Base-by-base conservation (phyloP, 805 yeast species). In the Saturnispora quitensis region DNA sequence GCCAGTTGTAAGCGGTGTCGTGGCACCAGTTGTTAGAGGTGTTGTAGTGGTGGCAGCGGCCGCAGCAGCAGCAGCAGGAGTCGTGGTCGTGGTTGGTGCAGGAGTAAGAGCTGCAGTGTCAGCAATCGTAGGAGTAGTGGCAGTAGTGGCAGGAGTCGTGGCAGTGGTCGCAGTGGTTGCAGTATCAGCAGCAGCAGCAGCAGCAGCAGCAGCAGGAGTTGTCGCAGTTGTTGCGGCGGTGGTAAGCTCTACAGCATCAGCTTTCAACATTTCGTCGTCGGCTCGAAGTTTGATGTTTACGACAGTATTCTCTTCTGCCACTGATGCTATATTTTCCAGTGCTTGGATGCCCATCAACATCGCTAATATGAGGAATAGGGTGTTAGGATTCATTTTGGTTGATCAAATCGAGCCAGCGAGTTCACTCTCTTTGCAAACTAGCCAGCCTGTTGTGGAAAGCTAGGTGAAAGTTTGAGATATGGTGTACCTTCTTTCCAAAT, bases 1-100 rank as follows among this genome's bases (percentile, higher is more conserved):
- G 49, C 18, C 60, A 53, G 5, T 60, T 48, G 42, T 43, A 35
- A 35, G 8, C 2, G 18, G 18, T 3, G 36, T 43, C 0, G 54
- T 44, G 17, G 55, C 24, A 4, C 50, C 45, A 7, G 61, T 55
- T 18, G 56, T 40, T 25, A 53, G 51, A 13, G 60, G 56, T 3
- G 62, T 50, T 18, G 53, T 27, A 3, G 36, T 18, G 52, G 6
- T n/a, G 15, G 51, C 22, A 12, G 58, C 28, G 3, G 56, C 34
- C 40, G 40, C 47, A 7, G 55, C 33, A 3, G 51, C 22, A 10
- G 53, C 33, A 1, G 54, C 42, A n/a, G 56, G 20, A 20, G 20
- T 20, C 3, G 20, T 20, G 2, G 20, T 20, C 3, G 20, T 20
- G 20, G 20, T 20, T 3, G 20, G 4, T 2, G 22, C 5, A 22